Conservation (phyloP, 2,329 filamentous ascomycete species). For the Cryphonectria parasitica region DNA sequence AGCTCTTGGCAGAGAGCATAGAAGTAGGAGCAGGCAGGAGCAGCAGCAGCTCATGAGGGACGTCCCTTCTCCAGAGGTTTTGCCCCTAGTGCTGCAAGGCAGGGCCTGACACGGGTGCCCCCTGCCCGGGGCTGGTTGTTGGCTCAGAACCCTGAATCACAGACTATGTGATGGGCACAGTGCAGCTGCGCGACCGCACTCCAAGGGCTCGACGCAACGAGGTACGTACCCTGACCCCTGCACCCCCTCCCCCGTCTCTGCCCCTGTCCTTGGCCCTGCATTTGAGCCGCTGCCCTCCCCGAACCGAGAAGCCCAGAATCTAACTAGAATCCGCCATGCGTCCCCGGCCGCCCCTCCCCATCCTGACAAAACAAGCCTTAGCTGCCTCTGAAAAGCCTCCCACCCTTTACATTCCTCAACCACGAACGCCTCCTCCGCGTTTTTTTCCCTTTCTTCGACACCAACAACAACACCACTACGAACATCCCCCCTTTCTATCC, state of each 20-base stretch:
- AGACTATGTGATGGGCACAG: not conserved
- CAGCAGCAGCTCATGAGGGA: not conserved
- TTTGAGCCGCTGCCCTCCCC: constrained; percentile 7
- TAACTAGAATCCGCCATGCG: constrained; percentile 1
- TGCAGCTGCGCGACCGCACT: not conserved
- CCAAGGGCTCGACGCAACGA: not conserved
- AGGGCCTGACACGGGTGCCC: not conserved
- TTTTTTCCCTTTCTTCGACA: constrained; percentile 2
- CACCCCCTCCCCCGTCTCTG: not conserved
- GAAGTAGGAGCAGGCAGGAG: not conserved
- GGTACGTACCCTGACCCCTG: not conserved
- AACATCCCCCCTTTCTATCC: not conserved
- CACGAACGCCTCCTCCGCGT: constrained; percentile 13
- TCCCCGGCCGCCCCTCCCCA: not conserved
- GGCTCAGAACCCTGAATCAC: not conserved
- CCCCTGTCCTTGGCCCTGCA: constrained; percentile 5
- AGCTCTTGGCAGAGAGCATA: not conserved
- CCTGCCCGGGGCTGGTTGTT: not conserved
- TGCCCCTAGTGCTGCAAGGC: constrained; percentile 1
- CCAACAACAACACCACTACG: not conserved
- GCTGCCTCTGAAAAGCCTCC: not conserved
- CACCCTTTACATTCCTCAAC: constrained; percentile 11
- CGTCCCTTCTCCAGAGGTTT: not conserved
- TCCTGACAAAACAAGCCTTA: constrained; percentile 1
- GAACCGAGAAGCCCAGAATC: not conserved